phyloP scores from a whole-genome alignment of 176 grass and related monocot species.

The Chrysopogon serrulatus region DNA sequence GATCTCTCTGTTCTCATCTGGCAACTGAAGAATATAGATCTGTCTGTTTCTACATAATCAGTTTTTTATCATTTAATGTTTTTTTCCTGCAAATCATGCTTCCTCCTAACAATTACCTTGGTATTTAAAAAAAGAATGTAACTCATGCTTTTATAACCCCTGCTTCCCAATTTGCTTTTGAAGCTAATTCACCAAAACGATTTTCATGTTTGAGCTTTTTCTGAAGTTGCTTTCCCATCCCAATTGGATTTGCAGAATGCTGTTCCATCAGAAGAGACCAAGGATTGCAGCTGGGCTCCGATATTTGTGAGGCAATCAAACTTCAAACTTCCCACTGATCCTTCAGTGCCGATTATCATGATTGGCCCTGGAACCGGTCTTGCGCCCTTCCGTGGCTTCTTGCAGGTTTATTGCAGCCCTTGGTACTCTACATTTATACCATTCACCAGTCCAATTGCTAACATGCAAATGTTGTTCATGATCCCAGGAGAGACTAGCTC shows the following conservation, averaged over 20 bases:
- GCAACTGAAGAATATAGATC: background rate
- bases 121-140: background rate
- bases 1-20: conserved; percentile 7
- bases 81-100: background rate
- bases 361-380: conserved; percentile 89
- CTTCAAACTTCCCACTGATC: conserved; percentile 78
- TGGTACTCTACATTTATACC: background rate
- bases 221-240: conserved; percentile 12
- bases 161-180: background rate
- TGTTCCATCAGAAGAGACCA: conserved; percentile 52
- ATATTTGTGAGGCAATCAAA: conserved; percentile 92
- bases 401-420: conserved; percentile 45
- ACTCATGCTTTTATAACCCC: background rate
- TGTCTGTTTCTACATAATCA: background rate
- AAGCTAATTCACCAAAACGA: background rate
- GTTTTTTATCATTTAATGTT: background rate
- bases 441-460: background rate
- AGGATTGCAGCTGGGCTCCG: conserved; percentile 70
- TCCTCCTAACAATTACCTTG: background rate
- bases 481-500: conserved; percentile 72
- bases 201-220: background rate
- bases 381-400: conserved; percentile 91
- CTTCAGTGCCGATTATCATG: conserved; percentile 72
- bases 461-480: conserved; percentile 2
- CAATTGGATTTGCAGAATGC: conserved; percentile 50